These are phyloP conservation scores for Zea mays DNA, from an alignment of 176 grass and related monocot species.

Conservation along the genomic window Zm-B73-REFERENCE-NAM-5.0 NC_050097.1:26330001-26330500, in stretches of 20 bases:
- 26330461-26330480: not conserved
- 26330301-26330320: slow-evolving; percentile 99
- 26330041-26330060: no score
- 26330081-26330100: no score
- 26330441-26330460: slow-evolving; percentile 3
- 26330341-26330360: slow-evolving; percentile 41
- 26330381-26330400: slow-evolving; percentile 8
- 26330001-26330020: no score
- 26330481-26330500: slow-evolving; percentile 8
- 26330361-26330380: slow-evolving; percentile 34
- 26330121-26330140: no score
- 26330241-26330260: slow-evolving; percentile 86
- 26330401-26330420: slow-evolving; percentile 22
- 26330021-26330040: no score
- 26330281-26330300: slow-evolving; percentile 89
- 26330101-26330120: no score
- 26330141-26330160: slow-evolving; percentile 34
- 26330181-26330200: slow-evolving; percentile 33
- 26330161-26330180: slow-evolving; percentile 24
- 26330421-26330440: not conserved
- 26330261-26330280: slow-evolving; percentile 67
- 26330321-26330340: slow-evolving; percentile 93
- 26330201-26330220: slow-evolving; percentile 88
- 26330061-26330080: no score
- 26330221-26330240: slow-evolving; percentile 93